Evolutionary conservation across 2,329 filamentous ascomycete genomes (phyloP).

Genomic region (Microcyclospora pomicola): DNA sequence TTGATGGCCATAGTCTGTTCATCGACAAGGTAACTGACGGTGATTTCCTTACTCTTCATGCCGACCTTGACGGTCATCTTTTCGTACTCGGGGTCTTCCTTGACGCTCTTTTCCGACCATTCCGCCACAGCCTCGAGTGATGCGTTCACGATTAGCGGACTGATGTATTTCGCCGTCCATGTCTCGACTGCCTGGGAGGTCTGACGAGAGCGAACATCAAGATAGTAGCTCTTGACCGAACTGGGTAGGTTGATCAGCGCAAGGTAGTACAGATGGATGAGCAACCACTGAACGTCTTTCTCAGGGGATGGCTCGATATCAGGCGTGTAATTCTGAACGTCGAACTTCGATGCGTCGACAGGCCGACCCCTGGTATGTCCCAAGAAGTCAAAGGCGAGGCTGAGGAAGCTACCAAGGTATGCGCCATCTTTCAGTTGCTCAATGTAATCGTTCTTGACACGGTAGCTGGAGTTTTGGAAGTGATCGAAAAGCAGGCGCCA

Average conservation of each 20-base stretch:
- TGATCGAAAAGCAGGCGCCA: conserved; percentile 88
- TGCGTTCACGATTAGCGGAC: conserved; percentile 52
- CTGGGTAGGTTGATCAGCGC: conserved; percentile 63
- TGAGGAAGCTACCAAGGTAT: conserved; percentile 54
- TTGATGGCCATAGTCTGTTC: conserved; percentile 71
- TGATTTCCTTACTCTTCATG: conserved; percentile 57
- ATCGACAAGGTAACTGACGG: conserved; percentile 75
- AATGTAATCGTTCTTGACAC: conserved; percentile 68
- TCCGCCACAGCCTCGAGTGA: conserved; percentile 52
- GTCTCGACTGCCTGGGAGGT: conserved; percentile 64
- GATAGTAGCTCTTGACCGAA: conserved; percentile 72
- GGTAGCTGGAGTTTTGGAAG: conserved; percentile 49
- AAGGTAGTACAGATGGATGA: conserved; percentile 77
- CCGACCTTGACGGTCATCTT: conserved; percentile 57
- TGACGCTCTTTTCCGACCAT: conserved; percentile 42
- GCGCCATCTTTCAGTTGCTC: conserved; percentile 63
- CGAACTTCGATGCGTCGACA: conserved; percentile 55
- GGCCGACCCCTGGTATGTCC: conserved; percentile 63
- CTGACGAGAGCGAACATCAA: conserved; percentile 63
- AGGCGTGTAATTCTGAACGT: conserved; percentile 50
- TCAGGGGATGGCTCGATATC: conserved; percentile 46
- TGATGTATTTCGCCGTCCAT: conserved; percentile 77
- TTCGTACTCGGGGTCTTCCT: conserved; percentile 31
- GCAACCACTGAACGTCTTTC: conserved; percentile 66
- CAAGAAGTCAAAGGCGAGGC: conserved; percentile 73